Conservation (phyloP, 2,329 filamentous ascomycete genomes). For the Penicillium verrucosum region DNA sequence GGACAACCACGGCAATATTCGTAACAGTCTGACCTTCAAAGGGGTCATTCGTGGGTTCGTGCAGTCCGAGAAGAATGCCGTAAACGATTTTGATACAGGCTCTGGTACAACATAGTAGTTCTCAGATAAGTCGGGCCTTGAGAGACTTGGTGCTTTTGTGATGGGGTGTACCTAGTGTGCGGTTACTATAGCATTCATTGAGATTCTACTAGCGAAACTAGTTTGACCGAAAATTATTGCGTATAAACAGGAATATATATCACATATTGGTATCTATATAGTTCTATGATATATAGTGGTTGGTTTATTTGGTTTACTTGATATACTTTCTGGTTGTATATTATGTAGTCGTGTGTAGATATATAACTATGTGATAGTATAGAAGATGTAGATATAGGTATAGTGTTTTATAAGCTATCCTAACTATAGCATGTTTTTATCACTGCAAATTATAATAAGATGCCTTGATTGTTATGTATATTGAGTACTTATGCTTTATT, state of each 20-base stretch:
- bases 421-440: no score
- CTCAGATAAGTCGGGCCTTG: background rate
- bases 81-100: background rate
- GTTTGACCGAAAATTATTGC: background rate
- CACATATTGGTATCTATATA: background rate
- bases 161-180: background rate
- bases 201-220: background rate
- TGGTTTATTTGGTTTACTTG: no score
- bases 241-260: no score
- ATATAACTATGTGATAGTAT: background rate
- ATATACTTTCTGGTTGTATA: background rate
- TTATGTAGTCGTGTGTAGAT: background rate
- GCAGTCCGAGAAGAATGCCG: background rate
- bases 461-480: background rate
- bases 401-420: no score
- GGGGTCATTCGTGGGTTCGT: background rate
- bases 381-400: no score
- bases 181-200: background rate
- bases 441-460: no score
- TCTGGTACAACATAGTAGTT: background rate
- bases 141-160: background rate
- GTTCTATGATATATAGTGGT: no score
- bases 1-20: background rate
- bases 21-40: background rate
- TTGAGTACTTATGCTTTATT: background rate